These are phyloP conservation scores for Fusarium sp. DNA, from an alignment of 2,329 filamentous ascomycete genomes.

Conservation along the genomic window DNA sequence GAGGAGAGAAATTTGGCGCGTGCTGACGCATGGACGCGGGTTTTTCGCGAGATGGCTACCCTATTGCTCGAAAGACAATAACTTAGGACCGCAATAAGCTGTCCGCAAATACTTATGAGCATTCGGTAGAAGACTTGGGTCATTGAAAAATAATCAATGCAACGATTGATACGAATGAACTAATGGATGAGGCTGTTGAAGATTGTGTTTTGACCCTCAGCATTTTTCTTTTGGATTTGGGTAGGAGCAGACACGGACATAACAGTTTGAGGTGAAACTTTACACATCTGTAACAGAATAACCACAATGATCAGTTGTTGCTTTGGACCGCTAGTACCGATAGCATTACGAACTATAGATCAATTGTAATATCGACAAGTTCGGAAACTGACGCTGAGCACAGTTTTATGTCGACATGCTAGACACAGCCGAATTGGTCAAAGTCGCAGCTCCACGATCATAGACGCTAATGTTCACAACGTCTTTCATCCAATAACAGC, in stretches of 20 bases:
- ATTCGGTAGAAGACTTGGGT: background rate
- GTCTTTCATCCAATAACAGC: background rate
- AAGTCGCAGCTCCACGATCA: background rate
- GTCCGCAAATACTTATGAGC: background rate
- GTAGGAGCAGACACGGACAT: too few species aligned
- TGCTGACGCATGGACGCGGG: background rate
- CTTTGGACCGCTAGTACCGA: too few species aligned
- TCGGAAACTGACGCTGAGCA: too few species aligned
- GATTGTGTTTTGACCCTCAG: rapidly evolving
- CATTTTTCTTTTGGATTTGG: rapidly evolving
- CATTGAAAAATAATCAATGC: background rate
- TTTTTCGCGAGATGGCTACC: background rate
- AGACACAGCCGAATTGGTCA: rapidly evolving
- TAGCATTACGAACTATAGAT: too few species aligned
- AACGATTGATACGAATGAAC: too few species aligned
- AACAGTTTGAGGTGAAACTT: rapidly evolving
- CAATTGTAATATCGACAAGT: too few species aligned
- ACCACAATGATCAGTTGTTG: too few species aligned
- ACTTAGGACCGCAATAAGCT: background rate
- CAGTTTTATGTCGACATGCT: background rate
- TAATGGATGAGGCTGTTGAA: too few species aligned
- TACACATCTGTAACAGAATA: rapidly evolving
- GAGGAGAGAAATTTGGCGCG: background rate
- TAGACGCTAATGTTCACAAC: rapidly evolving
- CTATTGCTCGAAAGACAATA: background rate